These are phyloP conservation scores for Agapanthus africanus DNA, from an alignment of 106 monocot genomes.

Conservation along the genomic window DNA sequence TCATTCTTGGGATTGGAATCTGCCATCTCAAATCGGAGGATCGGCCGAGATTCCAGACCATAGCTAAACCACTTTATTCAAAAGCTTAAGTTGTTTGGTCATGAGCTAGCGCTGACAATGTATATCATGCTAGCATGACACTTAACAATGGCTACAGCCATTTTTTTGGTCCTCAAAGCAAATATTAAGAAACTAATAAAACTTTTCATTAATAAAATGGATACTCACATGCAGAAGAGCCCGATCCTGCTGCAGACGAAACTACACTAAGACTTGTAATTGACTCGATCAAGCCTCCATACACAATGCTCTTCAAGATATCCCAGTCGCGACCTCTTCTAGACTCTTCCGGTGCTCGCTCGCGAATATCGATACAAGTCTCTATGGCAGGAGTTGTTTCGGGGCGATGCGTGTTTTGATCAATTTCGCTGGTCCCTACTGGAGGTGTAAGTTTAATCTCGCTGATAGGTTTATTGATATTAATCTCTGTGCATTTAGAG, in stretches of 20 bases:
- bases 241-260: constrained; percentile 68
- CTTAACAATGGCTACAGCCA: too few relatives aligned
- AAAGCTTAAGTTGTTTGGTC: too few relatives aligned
- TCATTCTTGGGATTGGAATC: too few relatives aligned
- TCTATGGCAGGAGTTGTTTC: neutral
- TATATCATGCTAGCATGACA: too few relatives aligned
- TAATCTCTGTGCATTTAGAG: constrained; percentile 29
- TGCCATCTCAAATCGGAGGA: too few relatives aligned
- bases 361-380: constrained; percentile 14
- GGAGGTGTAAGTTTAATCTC: constrained; percentile 1
- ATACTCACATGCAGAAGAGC: constrained; percentile 61
- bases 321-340: constrained; percentile 39
- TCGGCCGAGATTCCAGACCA: too few relatives aligned
- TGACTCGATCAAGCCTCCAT: constrained; percentile 77
- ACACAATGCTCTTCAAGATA: constrained; percentile 75
- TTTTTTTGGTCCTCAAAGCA: too few relatives aligned
- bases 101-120: too few relatives aligned
- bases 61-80: too few relatives aligned
- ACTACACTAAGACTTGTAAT: constrained; percentile 66
- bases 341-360: neutral
- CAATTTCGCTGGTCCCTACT: neutral
- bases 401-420: constrained; percentile 1
- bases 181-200: neutral
- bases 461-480: constrained; percentile 7
- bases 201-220: neutral